phyloP scores from a whole-genome alignment of 768 basidiomycete genomes.

The Boletellus ananiceps region DNA sequence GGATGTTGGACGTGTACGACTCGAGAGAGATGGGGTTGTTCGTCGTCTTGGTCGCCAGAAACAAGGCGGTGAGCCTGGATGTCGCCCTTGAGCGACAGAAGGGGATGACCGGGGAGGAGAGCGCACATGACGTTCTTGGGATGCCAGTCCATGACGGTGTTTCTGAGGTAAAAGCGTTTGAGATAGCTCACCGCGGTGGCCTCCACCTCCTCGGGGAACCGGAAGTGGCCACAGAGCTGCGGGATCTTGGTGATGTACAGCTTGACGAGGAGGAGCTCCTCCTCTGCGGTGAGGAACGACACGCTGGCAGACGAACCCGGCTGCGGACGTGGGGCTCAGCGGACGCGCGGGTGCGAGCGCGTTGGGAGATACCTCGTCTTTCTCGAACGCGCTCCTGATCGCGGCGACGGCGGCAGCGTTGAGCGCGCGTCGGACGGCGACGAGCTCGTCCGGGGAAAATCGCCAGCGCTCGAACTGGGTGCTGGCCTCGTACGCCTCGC shows the following conservation, averaged over 20 bases:
- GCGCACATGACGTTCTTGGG: slow-evolving; percentile 96
- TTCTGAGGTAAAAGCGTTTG: slow-evolving; percentile 95
- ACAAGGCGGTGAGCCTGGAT: slow-evolving; percentile 86
- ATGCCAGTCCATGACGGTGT: slow-evolving; percentile 99
- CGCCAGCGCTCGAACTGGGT: slow-evolving; percentile 88
- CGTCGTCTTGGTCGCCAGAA: slow-evolving; percentile 96
- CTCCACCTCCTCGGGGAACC: slow-evolving; percentile 89
- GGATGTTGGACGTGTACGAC: slow-evolving; percentile 76
- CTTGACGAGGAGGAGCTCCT: slow-evolving; percentile 86
- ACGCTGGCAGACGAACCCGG: slow-evolving; percentile 70
- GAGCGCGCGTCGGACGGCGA: slow-evolving; percentile 53
- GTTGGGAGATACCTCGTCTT: slow-evolving; percentile 57
- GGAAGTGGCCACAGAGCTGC: slow-evolving; percentile 78
- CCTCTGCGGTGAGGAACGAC: slow-evolving; percentile 67
- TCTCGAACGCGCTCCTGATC: slow-evolving; percentile 74
- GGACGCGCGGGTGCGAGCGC: neutral
- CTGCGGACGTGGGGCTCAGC: slow-evolving; percentile 33
- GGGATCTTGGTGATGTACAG: slow-evolving; percentile 86
- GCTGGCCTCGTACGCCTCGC: slow-evolving; percentile 66
- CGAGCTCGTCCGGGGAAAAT: slow-evolving; percentile 68
- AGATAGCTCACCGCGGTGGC: slow-evolving; percentile 89
- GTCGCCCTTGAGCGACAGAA: neutral
- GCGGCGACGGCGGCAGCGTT: slow-evolving; percentile 73
- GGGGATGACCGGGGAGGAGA: neutral
- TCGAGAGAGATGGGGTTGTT: slow-evolving; percentile 90